Percentiles rank a stretch among this genome's conserved stretches.
phyloP scores from a whole-genome alignment of 805 yeast species.

The Debaryomyces tyrocola region DNA sequence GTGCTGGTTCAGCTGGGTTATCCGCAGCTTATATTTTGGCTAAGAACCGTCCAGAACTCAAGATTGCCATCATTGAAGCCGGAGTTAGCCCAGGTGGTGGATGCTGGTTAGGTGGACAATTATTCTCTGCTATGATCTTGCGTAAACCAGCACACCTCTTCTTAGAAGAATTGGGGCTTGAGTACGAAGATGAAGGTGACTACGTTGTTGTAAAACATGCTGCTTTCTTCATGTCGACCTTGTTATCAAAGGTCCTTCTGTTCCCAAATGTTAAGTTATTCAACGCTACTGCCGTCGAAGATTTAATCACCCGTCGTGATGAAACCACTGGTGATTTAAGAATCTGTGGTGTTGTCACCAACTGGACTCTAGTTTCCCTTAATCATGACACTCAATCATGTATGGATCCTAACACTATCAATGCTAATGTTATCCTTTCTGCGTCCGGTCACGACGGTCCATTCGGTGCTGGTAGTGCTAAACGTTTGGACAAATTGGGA shows the following conservation, averaged over 20 bases:
- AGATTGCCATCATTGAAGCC: slow-evolving; percentile 72
- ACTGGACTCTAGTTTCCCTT: slow-evolving; percentile 78
- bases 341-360: slow-evolving; percentile 79
- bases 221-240: slow-evolving; percentile 71
- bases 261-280: slow-evolving; percentile 76
- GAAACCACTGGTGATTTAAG: slow-evolving; percentile 55
- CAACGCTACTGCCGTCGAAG: slow-evolving; percentile 82
- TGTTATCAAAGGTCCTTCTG: slow-evolving; percentile 64
- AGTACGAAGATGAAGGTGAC: slow-evolving; percentile 77
- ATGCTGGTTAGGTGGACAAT: slow-evolving; percentile 74
- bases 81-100: slow-evolving; percentile 82
- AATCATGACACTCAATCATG: slow-evolving; percentile 77
- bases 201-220: slow-evolving; percentile 81
- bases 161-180: slow-evolving; percentile 61
- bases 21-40: slow-evolving; percentile 76
- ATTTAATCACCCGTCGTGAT: slow-evolving; percentile 69
- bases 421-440: slow-evolving; percentile 61
- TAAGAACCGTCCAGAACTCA: slow-evolving; percentile 71
- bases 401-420: slow-evolving; percentile 82
- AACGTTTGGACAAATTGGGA: slow-evolving; percentile 47
- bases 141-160: slow-evolving; percentile 77
- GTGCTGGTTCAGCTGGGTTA: slow-evolving; percentile 78
- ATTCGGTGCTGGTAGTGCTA: slow-evolving; percentile 76
- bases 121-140: slow-evolving; percentile 76
- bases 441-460: slow-evolving; percentile 85